These are phyloP conservation scores for Xylaria acuta DNA, from an alignment of 495 filamentous ascomycete genomes.

Conservation along the genomic window DNA sequence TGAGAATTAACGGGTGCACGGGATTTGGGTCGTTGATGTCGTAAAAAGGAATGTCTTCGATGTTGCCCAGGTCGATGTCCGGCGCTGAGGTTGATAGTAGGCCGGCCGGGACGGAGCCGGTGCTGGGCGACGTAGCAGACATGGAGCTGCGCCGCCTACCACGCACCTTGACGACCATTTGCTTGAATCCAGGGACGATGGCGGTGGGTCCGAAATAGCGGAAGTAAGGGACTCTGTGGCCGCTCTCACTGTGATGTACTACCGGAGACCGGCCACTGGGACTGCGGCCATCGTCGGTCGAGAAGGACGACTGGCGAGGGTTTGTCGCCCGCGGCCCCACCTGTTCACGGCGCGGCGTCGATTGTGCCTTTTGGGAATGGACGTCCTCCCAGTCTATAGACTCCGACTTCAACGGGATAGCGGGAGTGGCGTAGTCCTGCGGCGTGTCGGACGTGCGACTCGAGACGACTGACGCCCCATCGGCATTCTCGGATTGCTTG, in stretches of 20 bases:
- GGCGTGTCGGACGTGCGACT: constrained; percentile 33
- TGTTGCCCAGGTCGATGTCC: constrained; percentile 57
- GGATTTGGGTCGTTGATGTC: constrained; percentile 71
- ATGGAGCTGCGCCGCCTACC: constrained; percentile 56
- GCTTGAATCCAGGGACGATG: constrained; percentile 90
- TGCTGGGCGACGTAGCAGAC: constrained; percentile 48
- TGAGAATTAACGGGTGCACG: constrained; percentile 72
- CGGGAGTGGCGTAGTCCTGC: constrained; percentile 33
- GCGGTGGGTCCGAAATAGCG: constrained; percentile 87
- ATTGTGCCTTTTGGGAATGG: constrained; percentile 38
- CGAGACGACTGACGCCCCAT: constrained; percentile 31
- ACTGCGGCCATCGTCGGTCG: constrained; percentile 49
- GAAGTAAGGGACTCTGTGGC: constrained; percentile 79
- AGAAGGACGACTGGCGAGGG: constrained; percentile 46
- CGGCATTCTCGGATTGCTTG: constrained; percentile 31
- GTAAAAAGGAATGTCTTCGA: constrained; percentile 79
- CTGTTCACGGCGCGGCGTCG: constrained; percentile 39
- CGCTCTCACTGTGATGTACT: constrained; percentile 56
- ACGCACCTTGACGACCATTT: constrained; percentile 81
- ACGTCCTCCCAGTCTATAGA: constrained; percentile 39
- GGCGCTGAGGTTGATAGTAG: constrained; percentile 39
- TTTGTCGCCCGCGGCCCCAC: constrained; percentile 29
- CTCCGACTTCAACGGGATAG: constrained; percentile 37
- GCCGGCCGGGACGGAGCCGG: constrained; percentile 37
- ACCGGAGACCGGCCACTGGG: constrained; percentile 49